Evolutionary conservation across 2,329 filamentous ascomycete genomes (phyloP).

Genomic region (Claviceps capensis): DNA sequence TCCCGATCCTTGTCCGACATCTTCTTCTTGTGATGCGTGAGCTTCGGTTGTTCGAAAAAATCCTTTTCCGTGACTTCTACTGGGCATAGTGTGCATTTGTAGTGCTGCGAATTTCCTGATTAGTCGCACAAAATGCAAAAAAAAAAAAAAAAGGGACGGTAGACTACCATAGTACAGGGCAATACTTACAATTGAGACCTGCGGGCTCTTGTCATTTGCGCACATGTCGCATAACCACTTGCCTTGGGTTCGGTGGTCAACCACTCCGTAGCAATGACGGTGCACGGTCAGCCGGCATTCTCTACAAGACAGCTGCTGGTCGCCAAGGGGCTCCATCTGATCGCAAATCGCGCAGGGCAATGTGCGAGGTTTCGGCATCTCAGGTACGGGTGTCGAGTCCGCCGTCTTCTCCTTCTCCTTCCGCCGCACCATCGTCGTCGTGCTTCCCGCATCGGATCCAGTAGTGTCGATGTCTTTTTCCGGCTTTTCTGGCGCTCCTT

Average conservation of each 20-base stretch:
- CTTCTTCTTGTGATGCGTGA: slow-evolving; percentile 61
- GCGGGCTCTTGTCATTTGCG: slow-evolving; percentile 80
- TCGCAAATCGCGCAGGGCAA: slow-evolving; percentile 80
- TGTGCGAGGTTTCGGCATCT: slow-evolving; percentile 62
- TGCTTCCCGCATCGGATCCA: slow-evolving; percentile 31
- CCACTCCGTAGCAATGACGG: slow-evolving; percentile 79
- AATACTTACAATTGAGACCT: slow-evolving; percentile 69
- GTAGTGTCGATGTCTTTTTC: slow-evolving; percentile 38
- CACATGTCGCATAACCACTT: slow-evolving; percentile 98
- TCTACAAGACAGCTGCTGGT: slow-evolving; percentile 63
- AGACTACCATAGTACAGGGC: background rate
- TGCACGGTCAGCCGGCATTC: slow-evolving; percentile 90
- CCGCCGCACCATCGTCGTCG: slow-evolving; percentile 33
- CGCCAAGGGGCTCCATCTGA: slow-evolving; percentile 55
- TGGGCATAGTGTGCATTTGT: slow-evolving; percentile 86
- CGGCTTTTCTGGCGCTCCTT: slow-evolving; percentile 24
- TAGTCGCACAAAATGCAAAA: slow-evolving; percentile 11
- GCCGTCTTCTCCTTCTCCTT: slow-evolving; percentile 44
- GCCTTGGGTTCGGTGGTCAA: slow-evolving; percentile 50
- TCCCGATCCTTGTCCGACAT: slow-evolving; percentile 77
- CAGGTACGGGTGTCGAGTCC: slow-evolving; percentile 49
- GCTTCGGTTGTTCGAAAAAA: slow-evolving; percentile 56
- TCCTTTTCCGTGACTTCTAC: slow-evolving; percentile 70
- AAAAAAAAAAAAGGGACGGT: background rate
- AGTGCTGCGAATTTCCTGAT: slow-evolving; percentile 36